Conservation (phyloP, 2,329 filamentous ascomycete genomes). For the Paracorniculantispora psalliotae region DNA sequence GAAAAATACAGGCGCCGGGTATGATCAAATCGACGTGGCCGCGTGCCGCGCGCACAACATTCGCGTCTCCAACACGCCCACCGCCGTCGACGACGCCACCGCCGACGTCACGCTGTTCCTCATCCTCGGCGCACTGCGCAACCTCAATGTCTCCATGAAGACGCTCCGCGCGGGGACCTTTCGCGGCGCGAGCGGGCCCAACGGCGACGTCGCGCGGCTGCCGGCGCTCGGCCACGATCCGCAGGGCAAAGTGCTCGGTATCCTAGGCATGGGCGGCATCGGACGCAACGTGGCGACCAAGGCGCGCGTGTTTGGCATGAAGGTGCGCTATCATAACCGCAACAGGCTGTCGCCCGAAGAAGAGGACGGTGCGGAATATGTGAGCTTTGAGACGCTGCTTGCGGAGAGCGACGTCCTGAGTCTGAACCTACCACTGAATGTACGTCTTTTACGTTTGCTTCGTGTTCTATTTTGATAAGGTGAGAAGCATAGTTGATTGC, state of each 20-base stretch:
- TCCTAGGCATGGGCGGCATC: slow-evolving; percentile 83
- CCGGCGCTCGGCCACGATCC: slow-evolving; percentile 69
- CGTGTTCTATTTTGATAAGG: neutral
- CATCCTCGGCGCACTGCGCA: slow-evolving; percentile 72
- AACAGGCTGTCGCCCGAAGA: slow-evolving; percentile 51
- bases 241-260: slow-evolving; percentile 71
- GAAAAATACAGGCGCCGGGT: slow-evolving; percentile 61
- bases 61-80: slow-evolving; percentile 75
- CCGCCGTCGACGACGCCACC: slow-evolving; percentile 75
- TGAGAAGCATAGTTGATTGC: neutral
- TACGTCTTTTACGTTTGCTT: slow-evolving; percentile 49
- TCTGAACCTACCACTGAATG: slow-evolving; percentile 76
- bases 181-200: slow-evolving; percentile 43
- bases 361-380: slow-evolving; percentile 58
- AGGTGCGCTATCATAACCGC: slow-evolving; percentile 70
- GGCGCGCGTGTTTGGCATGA: slow-evolving; percentile 71
- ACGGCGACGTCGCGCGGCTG: slow-evolving; percentile 27
- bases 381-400: slow-evolving; percentile 69
- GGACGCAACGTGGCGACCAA: slow-evolving; percentile 72
- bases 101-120: slow-evolving; percentile 79
- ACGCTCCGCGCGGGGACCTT: slow-evolving; percentile 63
- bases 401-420: slow-evolving; percentile 69
- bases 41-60: slow-evolving; percentile 65
- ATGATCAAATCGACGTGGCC: slow-evolving; percentile 73
- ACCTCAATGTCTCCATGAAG: slow-evolving; percentile 63